A percentile compares a stretch with the other conserved stretches of the same genome.
phyloP scores from a whole-genome alignment of 371 early-diverging fungal genomes.

The Mortierella polycephala region DNA sequence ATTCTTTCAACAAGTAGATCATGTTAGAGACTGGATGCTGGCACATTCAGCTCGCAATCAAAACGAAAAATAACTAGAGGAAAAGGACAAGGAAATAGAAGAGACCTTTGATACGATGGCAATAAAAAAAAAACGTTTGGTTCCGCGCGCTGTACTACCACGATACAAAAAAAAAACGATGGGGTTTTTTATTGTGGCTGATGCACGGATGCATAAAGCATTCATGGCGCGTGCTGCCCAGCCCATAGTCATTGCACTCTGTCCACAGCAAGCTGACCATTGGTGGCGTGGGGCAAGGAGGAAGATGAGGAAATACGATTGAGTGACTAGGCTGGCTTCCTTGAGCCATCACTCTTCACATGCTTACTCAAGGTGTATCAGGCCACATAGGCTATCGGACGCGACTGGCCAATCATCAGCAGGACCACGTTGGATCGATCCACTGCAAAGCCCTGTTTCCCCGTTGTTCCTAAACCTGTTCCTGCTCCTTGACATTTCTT shows the following conservation, averaged over 20 bases:
- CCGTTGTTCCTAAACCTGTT: background rate
- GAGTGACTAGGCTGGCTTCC: too few relatives aligned
- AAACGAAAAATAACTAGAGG: background rate
- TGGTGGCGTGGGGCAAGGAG: too few relatives aligned
- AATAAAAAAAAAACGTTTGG: background rate
- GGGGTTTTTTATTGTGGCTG: background rate
- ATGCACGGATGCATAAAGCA: background rate
- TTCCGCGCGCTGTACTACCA: background rate
- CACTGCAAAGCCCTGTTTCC: background rate
- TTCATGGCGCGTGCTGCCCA: too few relatives aligned
- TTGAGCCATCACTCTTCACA: background rate
- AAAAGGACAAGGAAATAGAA: background rate
- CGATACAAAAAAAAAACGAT: background rate
- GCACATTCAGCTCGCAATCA: constrained; percentile 15
- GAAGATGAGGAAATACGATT: too few relatives aligned
- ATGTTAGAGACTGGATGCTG: constrained; percentile 21
- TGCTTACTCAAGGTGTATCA: background rate
- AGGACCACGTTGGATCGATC: constrained; percentile 7
- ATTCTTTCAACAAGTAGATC: background rate
- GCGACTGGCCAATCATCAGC: constrained; percentile 14
- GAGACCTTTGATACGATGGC: background rate
- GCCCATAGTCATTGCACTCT: background rate
- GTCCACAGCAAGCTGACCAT: too few relatives aligned
- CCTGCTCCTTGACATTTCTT: too few relatives aligned
- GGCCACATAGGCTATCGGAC: background rate